phyloP scores from a whole-genome alignment of 495 filamentous ascomycete genomes.

The Penicillium steckii region DNA sequence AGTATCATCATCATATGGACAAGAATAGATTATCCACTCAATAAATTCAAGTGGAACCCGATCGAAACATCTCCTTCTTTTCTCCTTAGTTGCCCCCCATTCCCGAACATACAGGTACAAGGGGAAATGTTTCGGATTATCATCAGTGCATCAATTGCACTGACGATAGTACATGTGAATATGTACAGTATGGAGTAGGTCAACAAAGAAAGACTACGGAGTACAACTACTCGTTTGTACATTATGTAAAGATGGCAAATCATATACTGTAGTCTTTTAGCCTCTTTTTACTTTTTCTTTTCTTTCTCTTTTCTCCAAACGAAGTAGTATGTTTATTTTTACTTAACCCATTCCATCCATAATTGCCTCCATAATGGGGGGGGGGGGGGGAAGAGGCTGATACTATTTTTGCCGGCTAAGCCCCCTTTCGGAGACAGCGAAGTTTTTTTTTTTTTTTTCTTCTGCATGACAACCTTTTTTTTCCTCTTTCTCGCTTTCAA shows the following conservation, averaged over 20 bases:
- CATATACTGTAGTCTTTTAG: too few relatives aligned
- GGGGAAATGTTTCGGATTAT: neutral
- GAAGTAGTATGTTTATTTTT: slow-evolving; percentile 2
- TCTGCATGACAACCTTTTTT: too few relatives aligned
- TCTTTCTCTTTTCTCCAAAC: too few relatives aligned
- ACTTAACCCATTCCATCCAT: neutral
- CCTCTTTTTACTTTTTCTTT: too few relatives aligned
- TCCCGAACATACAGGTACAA: neutral
- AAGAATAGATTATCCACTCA: too few relatives aligned
- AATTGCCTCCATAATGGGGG: neutral
- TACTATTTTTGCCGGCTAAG: slow-evolving; percentile 1
- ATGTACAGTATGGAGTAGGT: too few relatives aligned
- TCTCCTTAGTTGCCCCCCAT: neutral
- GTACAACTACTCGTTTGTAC: too few relatives aligned
- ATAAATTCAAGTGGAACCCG: too few relatives aligned
- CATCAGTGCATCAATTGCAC: too few relatives aligned
- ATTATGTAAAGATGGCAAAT: neutral
- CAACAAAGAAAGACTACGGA: too few relatives aligned
- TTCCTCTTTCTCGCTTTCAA: neutral
- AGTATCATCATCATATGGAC: neutral
- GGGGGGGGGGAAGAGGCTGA: neutral
- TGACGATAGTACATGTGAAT: too few relatives aligned
- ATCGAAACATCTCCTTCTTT: neutral
- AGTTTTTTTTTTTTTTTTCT: neutral
- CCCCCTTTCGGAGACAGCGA: neutral